Conservation (phyloP, 2,329 filamentous ascomycete species). For the Huntiella decipiens region DNA sequence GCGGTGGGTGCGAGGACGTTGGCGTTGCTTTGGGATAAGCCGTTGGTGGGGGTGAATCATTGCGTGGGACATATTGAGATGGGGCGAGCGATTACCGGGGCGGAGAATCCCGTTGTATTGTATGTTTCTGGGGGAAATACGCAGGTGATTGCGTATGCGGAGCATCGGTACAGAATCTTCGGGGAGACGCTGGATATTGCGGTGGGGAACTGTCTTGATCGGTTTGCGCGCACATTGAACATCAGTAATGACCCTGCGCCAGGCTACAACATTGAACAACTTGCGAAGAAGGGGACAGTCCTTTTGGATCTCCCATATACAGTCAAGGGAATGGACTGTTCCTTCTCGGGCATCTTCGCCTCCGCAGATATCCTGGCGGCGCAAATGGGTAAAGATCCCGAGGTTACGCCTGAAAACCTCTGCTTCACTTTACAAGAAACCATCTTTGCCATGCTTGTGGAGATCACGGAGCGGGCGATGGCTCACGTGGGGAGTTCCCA, state of each 20-base stretch:
- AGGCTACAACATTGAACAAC: conserved; percentile 93
- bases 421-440: conserved; percentile 95
- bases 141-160: conserved; percentile 91
- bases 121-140: conserved; percentile 95
- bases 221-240: conserved; percentile 75
- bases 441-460: conserved; percentile 88
- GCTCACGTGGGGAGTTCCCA: conserved; percentile 82
- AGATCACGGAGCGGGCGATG: conserved; percentile 97
- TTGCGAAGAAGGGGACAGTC: conserved; percentile 54
- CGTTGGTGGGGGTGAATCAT: conserved; percentile 91
- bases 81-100: conserved; percentile 82
- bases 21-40: conserved; percentile 64
- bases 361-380: conserved; percentile 63
- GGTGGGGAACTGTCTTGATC: conserved; percentile 90
- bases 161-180: conserved; percentile 90
- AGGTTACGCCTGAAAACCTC: conserved; percentile 62
- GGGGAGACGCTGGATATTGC: conserved; percentile 95
- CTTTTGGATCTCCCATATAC: conserved; percentile 83
- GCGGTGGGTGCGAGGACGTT: conserved; percentile 72
- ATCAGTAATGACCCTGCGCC: conserved; percentile 94
- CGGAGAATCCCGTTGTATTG: conserved; percentile 77
- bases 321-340: conserved; percentile 98
- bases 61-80: conserved; percentile 98
- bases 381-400: conserved; percentile 35
- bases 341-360: conserved; percentile 81